phyloP scores from a whole-genome alignment of 2,329 filamentous ascomycete genomes.

The Fusarium citri region DNA sequence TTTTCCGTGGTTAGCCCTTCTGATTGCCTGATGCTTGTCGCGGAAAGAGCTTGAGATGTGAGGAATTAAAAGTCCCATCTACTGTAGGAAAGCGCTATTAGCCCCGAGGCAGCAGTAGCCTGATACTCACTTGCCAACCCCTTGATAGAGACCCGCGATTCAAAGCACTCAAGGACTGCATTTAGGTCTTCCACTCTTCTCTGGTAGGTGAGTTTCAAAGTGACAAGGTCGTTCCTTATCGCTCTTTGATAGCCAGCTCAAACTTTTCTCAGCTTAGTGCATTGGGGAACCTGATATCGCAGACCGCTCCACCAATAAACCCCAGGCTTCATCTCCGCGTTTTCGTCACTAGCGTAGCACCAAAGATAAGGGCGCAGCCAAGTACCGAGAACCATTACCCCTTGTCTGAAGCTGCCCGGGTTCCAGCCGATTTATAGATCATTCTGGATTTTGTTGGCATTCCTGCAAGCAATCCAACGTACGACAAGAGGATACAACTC shows the following conservation, averaged over 20 bases:
- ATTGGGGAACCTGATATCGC: neutral
- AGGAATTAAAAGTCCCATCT: no score
- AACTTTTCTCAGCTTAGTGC: neutral
- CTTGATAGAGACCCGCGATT: no score
- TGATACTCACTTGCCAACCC: no score
- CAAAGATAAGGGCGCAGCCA: conserved; percentile 15
- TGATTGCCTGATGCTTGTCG: no score
- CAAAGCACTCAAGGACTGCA: no score
- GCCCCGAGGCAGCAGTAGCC: no score
- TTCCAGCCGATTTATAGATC: neutral
- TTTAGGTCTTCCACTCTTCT: no score
- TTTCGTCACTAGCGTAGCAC: neutral
- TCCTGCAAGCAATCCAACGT: neutral
- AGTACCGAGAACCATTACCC: neutral
- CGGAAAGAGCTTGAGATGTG: no score
- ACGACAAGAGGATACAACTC: no score
- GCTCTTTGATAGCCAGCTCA: neutral
- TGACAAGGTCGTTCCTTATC: conserved; percentile 10
- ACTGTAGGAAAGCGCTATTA: no score
- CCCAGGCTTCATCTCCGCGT: neutral
- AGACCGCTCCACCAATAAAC: neutral
- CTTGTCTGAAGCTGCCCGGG: neutral
- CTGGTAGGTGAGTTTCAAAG: no score
- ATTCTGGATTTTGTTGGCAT: neutral
- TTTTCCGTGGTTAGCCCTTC: no score